Percentiles rank a stretch among this genome's conserved stretches.
Conservation (phyloP, 2,329 filamentous ascomycete species). For the Pyricularia sp. region DNA sequence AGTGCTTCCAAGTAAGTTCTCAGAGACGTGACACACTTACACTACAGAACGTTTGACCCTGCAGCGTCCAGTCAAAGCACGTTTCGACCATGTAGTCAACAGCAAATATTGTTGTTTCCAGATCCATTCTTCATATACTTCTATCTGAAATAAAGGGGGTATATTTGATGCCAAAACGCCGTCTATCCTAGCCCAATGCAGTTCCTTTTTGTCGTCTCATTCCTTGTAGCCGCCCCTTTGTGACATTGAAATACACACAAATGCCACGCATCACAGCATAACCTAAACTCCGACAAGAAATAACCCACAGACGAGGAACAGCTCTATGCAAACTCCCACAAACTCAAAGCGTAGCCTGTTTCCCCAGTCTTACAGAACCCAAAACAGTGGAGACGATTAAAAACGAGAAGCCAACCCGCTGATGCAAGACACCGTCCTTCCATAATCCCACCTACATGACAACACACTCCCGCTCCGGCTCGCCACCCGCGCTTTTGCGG, state of each 20-base stretch:
- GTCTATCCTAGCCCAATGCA: conserved; percentile 3
- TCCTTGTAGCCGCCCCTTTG: neutral
- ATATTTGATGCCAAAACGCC: neutral
- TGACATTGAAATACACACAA: neutral
- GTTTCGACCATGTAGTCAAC: neutral
- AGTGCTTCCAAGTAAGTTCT: no score
- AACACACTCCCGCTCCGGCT: conserved; percentile 21
- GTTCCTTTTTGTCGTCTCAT: neutral
- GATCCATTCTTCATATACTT: neutral
- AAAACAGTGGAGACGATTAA: neutral
- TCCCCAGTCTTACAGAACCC: neutral
- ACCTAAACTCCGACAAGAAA: neutral
- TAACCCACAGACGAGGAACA: neutral
- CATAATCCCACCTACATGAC: conserved; percentile 17
- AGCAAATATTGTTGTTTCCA: neutral
- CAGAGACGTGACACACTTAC: neutral
- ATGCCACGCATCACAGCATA: neutral
- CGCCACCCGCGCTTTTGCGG: conserved; percentile 9
- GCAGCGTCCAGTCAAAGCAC: neutral
- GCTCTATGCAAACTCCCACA: neutral
- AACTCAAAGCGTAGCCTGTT: neutral
- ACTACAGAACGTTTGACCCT: neutral
- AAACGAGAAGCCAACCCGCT: neutral
- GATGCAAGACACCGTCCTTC: neutral
- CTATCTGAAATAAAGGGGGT: neutral